These are phyloP conservation scores for Nephelium lappaceum DNA, from an alignment of 345 rosid species.

Conservation along the genomic window DNA sequence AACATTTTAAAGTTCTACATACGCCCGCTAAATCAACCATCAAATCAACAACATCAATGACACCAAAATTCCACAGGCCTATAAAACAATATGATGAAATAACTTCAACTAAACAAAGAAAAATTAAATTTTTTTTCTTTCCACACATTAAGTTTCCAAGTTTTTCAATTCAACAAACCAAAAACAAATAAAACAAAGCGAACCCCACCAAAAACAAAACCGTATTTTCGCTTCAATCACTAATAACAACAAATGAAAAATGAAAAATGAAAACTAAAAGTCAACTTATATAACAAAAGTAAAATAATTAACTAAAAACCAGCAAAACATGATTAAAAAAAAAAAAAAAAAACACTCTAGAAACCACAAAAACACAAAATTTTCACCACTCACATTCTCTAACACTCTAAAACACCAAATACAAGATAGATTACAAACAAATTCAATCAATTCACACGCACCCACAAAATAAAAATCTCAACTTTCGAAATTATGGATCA, in stretches of 20 bases:
- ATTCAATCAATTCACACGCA: conserved; percentile 5
- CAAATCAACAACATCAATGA: background rate
- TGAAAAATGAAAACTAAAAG: background rate
- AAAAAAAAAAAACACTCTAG: background rate
- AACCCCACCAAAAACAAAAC: background rate
- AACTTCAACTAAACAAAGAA: background rate
- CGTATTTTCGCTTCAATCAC: background rate
- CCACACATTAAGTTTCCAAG: background rate
- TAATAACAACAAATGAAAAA: background rate
- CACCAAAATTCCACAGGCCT: background rate
- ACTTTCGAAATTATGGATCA: background rate
- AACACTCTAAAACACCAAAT: background rate
- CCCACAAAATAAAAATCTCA: background rate
- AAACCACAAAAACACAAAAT: background rate
- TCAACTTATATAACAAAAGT: background rate
- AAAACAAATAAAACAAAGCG: background rate
- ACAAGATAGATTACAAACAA: background rate
- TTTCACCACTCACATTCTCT: background rate
- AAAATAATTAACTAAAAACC: conserved; percentile 8
- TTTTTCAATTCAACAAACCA: conserved; percentile 2
- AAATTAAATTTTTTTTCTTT: background rate
- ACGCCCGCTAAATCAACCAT: background rate
- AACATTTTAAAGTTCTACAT: background rate
- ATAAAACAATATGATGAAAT: background rate
- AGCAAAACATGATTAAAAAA: background rate